These are phyloP conservation scores for Penicillium sp. DNA, from an alignment of 2,329 filamentous ascomycete species.

Conservation along the genomic window DNA sequence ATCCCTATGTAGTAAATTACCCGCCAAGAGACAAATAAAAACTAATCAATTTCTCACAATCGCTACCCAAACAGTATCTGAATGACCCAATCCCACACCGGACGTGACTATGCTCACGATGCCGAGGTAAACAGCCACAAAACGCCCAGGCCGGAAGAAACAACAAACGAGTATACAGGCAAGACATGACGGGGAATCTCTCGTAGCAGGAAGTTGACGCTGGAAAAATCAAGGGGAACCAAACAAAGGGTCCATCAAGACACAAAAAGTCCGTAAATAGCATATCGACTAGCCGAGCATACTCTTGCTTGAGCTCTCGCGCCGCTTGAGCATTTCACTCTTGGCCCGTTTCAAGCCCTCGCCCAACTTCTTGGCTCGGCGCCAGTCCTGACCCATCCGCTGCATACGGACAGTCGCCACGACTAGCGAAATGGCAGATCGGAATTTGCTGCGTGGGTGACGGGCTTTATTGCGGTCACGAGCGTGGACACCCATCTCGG, in stretches of 20 bases:
- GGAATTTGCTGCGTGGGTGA: constrained; percentile 39
- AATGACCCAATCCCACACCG: constrained; percentile 5
- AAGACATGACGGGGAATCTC: constrained; percentile 22
- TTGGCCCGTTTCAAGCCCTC: constrained; percentile 42
- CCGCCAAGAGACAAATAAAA: not conserved
- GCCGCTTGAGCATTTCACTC: constrained; percentile 36
- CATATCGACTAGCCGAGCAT: constrained; percentile 13
- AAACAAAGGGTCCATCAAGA: constrained; percentile 18
- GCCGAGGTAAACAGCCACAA: not conserved
- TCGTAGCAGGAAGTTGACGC: constrained; percentile 20
- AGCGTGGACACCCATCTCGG: constrained; percentile 66
- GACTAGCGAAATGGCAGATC: constrained; percentile 39
- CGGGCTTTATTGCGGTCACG: constrained; percentile 29
- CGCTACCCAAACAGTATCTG: constrained; percentile 1
- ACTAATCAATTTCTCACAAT: constrained; percentile 1
- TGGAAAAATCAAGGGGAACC: constrained; percentile 16
- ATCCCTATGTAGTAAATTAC: too few species aligned
- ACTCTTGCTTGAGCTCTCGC: constrained; percentile 28
- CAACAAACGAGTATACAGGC: constrained; percentile 3
- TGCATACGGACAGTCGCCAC: constrained; percentile 44
- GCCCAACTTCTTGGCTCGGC: constrained; percentile 38
- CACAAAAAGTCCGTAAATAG: constrained; percentile 18
- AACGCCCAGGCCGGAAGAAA: constrained; percentile 3
- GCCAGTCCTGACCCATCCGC: constrained; percentile 43
- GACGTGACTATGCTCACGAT: constrained; percentile 12